phyloP scores from a whole-genome alignment of 495 filamentous ascomycete species.

The Tuber magnatum region DNA sequence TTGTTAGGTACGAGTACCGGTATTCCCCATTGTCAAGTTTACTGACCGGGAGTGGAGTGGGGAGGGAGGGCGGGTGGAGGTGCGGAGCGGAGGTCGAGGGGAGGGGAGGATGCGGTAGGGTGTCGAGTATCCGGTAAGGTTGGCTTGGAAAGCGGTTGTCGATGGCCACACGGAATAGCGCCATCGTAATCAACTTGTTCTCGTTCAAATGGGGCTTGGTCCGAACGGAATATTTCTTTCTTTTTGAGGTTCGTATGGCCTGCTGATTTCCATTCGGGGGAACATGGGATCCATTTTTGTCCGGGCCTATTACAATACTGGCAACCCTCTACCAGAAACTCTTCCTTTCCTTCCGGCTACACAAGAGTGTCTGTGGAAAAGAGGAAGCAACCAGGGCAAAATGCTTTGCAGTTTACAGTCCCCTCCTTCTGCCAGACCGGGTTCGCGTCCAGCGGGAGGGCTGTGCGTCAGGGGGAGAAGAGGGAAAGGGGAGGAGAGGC shows the following conservation, averaged over 20 bases:
- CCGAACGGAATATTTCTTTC: not conserved
- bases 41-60: not conserved
- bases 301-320: not conserved
- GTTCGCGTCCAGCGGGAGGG: constrained; percentile 26
- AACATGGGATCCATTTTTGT: not conserved
- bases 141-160: not conserved
- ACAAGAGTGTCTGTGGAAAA: not conserved
- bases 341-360: not conserved
- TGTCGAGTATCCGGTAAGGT: not conserved
- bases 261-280: not conserved
- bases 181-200: not conserved
- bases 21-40: not conserved
- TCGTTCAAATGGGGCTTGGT: not conserved
- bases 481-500: not conserved
- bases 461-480: constrained; percentile 16
- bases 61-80: not conserved
- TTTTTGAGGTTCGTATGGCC: no score
- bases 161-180: not conserved
- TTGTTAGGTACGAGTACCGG: not conserved
- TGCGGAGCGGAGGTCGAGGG: not conserved
- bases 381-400: not conserved
- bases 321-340: not conserved
- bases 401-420: not conserved
- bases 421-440: constrained; percentile 8
- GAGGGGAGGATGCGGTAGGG: not conserved